A percentile compares a stretch with the other conserved stretches of the same genome.
These are phyloP conservation scores for Podila clonocystis DNA, from an alignment of 192 early-diverging fungal genomes.

Conservation along the genomic window DNA sequence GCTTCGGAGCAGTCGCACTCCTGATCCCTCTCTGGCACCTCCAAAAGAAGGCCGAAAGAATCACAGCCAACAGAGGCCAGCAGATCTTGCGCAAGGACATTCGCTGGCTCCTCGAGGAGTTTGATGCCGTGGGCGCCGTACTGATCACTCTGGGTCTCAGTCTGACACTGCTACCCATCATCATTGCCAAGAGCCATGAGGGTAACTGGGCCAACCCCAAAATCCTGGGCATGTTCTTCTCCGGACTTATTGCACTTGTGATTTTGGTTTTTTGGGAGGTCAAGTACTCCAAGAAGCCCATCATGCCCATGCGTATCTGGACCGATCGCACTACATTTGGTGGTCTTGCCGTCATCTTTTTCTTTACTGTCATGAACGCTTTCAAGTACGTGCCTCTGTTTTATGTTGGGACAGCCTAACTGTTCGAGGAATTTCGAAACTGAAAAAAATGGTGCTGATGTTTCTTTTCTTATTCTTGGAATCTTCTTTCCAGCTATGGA, in stretches of 20 bases:
- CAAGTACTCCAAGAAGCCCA: slow-evolving; percentile 4
- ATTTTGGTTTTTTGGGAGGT: slow-evolving; percentile 5
- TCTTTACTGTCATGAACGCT: slow-evolving; percentile 15
- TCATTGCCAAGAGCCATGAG: slow-evolving; percentile 6
- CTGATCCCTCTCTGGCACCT: slow-evolving; percentile 11
- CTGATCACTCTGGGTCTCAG: neutral
- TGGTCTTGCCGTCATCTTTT: slow-evolving; percentile 10
- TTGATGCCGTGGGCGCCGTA: slow-evolving; percentile 8
- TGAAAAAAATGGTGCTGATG: neutral
- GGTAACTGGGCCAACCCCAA: slow-evolving; percentile 12
- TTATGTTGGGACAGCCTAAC: too few species aligned
- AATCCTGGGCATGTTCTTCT: slow-evolving; percentile 13
- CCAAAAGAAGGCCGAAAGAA: slow-evolving; percentile 4
- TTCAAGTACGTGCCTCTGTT: slow-evolving; percentile 4
- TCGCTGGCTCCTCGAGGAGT: slow-evolving; percentile 7
- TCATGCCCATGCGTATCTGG: slow-evolving; percentile 20
- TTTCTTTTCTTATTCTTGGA: neutral
- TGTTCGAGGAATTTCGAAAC: too few species aligned
- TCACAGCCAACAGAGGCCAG: neutral
- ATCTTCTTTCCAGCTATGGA: neutral
- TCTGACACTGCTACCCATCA: slow-evolving; percentile 4
- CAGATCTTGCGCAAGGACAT: neutral
- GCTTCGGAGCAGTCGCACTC: neutral
- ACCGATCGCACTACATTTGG: slow-evolving; percentile 4
- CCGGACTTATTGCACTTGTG: neutral